Conservation (phyloP, 805 yeast genomes). For the Yarrowia sp. region DNA sequence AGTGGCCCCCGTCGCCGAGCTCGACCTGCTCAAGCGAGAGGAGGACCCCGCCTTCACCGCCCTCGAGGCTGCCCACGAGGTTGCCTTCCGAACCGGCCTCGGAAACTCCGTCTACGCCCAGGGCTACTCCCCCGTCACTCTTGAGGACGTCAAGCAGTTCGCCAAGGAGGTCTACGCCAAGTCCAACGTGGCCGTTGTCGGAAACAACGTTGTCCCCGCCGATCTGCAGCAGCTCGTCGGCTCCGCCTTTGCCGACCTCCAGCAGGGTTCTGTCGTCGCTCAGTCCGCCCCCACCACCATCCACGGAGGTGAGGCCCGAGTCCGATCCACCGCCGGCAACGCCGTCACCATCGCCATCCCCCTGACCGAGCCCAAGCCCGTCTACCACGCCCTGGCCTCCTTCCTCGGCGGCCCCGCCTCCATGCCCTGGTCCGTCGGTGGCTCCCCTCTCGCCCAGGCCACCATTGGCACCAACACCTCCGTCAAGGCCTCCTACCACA, state of each 20-base stretch:
- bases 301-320: slow-evolving; percentile 60
- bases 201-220: slow-evolving; percentile 66
- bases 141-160: slow-evolving; percentile 64
- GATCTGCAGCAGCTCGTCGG: slow-evolving; percentile 68
- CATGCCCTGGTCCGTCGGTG: slow-evolving; percentile 54
- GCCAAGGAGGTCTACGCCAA: slow-evolving; percentile 68
- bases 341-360: slow-evolving; percentile 83
- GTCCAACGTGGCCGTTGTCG: slow-evolving; percentile 68
- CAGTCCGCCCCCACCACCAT: slow-evolving; percentile 45
- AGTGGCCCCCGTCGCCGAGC: slow-evolving; percentile 72
- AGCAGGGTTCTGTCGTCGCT: slow-evolving; percentile 56
- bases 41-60: slow-evolving; percentile 58
- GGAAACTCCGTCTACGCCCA: slow-evolving; percentile 80
- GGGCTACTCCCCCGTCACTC: slow-evolving; percentile 55
- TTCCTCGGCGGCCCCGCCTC: slow-evolving; percentile 53
- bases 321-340: slow-evolving; percentile 61
- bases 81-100: slow-evolving; percentile 81
- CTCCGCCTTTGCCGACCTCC: slow-evolving; percentile 55
- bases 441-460: slow-evolving; percentile 49
- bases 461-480: slow-evolving; percentile 44
- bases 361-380: slow-evolving; percentile 54
- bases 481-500: slow-evolving; percentile 52
- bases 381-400: slow-evolving; percentile 67
- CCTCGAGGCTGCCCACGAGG: slow-evolving; percentile 71
- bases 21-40: slow-evolving; percentile 51